phyloP scores from a whole-genome alignment of 169 alveolate genomes.

The Eimeria tenella region DNA sequence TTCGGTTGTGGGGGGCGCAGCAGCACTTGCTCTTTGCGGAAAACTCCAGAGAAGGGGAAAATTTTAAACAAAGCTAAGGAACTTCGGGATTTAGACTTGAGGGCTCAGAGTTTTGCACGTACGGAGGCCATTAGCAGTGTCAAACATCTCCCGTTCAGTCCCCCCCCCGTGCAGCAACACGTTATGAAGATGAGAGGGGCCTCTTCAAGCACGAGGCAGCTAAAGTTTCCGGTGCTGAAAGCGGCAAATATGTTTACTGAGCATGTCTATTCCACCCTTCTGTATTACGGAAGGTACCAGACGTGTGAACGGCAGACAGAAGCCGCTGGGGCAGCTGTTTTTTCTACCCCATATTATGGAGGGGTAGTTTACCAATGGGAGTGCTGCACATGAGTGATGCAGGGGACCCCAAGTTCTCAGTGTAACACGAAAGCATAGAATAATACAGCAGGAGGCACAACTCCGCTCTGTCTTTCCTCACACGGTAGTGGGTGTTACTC shows the following conservation, averaged over 20 bases:
- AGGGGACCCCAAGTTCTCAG: too few relatives aligned
- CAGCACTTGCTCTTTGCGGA: conserved; percentile 24
- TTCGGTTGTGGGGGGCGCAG: conserved; percentile 66
- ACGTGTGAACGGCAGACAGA: not conserved
- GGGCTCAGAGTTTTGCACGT: not conserved
- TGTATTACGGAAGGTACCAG: not conserved
- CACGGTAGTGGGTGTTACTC: too few relatives aligned
- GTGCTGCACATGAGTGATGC: too few relatives aligned
- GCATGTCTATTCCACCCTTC: not conserved
- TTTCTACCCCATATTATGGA: not conserved
- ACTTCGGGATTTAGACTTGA: not conserved
- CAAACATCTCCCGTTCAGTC: not conserved
- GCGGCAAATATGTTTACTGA: not conserved
- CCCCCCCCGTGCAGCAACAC: conserved; percentile 45
- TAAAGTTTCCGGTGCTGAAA: not conserved
- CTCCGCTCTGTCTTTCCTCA: too few relatives aligned
- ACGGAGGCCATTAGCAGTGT: conserved; percentile 26
- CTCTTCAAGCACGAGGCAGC: conserved; percentile 22
- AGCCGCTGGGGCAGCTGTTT: not conserved
- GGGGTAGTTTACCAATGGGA: not conserved
- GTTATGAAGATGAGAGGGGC: not conserved
- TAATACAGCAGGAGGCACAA: too few relatives aligned
- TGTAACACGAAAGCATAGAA: too few relatives aligned
- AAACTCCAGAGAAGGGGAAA: not conserved
- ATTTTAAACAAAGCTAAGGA: not conserved